These are phyloP conservation scores for Mycena maculata DNA, from an alignment of 768 basidiomycete genomes.

Conservation along the genomic window DNA sequence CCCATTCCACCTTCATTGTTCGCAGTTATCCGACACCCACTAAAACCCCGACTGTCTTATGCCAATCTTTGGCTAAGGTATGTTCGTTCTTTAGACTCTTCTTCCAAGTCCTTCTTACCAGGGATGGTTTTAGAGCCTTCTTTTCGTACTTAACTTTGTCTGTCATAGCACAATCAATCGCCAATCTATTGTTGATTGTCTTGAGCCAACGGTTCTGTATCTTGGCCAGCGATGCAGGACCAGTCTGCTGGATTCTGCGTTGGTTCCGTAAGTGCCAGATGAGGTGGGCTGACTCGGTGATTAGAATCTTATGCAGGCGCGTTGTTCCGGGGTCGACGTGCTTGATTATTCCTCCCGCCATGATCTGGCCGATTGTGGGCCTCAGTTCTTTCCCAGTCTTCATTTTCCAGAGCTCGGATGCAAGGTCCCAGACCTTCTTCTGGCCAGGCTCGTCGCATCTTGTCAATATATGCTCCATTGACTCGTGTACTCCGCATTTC, in stretches of 20 bases:
- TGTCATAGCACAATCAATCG: constrained; percentile 13
- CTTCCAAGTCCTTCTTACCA: not conserved
- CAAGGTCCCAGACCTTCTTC: too few species aligned
- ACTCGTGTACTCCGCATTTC: not conserved
- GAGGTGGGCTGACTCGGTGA: constrained; percentile 22
- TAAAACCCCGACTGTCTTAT: not conserved
- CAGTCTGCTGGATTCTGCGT: not conserved
- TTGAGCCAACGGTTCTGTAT: constrained; percentile 18
- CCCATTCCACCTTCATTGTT: constrained; percentile 5
- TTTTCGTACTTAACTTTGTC: constrained; percentile 4
- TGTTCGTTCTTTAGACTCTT: constrained; percentile 5
- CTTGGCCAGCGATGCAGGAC: not conserved
- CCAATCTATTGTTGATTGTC: constrained; percentile 14
- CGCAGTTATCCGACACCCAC: not conserved
- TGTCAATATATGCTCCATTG: too few species aligned
- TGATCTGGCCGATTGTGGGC: too few species aligned
- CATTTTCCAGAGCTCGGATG: too few species aligned
- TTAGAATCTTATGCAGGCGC: too few species aligned
- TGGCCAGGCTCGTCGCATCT: too few species aligned
- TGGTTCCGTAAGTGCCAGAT: constrained; percentile 22
- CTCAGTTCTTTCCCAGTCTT: too few species aligned
- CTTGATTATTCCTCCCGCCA: too few species aligned
- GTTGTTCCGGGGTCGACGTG: too few species aligned
- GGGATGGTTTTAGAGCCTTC: not conserved
- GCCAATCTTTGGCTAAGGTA: not conserved